Evolutionary conservation across 208 protist species (phyloP).

Genomic region (Trypanosoma caninum): DNA sequence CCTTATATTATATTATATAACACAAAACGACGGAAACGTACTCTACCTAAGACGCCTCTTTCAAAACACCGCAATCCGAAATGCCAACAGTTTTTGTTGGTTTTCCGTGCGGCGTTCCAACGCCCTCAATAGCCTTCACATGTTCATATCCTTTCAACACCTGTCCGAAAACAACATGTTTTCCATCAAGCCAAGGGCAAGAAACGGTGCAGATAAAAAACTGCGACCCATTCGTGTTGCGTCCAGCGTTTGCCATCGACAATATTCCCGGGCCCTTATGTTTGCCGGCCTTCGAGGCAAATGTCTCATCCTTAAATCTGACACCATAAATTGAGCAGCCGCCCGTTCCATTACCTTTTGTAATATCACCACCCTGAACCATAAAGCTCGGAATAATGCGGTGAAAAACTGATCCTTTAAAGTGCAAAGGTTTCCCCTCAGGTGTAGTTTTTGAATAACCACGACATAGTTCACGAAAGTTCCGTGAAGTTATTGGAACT

Average conservation of each 20-base stretch:
- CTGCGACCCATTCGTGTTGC: conserved; percentile 92
- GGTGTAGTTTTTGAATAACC: conserved; percentile 43
- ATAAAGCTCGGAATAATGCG: conserved; percentile 95
- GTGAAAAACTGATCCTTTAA: conserved; percentile 92
- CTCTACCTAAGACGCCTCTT: conserved; percentile 31
- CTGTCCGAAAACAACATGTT: conserved; percentile 96
- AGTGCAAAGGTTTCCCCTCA: conserved; percentile 87
- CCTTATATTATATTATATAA: too few relatives aligned
- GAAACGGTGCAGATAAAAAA: conserved; percentile 91
- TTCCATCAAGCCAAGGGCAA: conserved; percentile 89
- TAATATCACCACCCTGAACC: conserved; percentile 96
- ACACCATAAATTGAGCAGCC: conserved; percentile 93
- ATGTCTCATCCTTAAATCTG: conserved; percentile 95
- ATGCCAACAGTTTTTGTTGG: conserved; percentile 54
- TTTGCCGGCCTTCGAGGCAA: conserved; percentile 83
- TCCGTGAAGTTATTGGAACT: conserved; percentile 91
- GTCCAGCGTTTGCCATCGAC: conserved; percentile 92
- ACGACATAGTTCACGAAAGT: conserved; percentile 85
- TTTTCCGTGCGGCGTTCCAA: conserved; percentile 68
- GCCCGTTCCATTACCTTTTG: conserved; percentile 90
- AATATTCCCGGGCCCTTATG: conserved; percentile 84
- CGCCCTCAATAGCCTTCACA: conserved; percentile 71
- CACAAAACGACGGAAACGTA: too few relatives aligned
- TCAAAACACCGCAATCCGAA: conserved; percentile 67
- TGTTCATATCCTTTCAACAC: conserved; percentile 83